Evolutionary conservation across 106 monocot genomes (phyloP).

Genomic region (Allium cepa): DNA sequence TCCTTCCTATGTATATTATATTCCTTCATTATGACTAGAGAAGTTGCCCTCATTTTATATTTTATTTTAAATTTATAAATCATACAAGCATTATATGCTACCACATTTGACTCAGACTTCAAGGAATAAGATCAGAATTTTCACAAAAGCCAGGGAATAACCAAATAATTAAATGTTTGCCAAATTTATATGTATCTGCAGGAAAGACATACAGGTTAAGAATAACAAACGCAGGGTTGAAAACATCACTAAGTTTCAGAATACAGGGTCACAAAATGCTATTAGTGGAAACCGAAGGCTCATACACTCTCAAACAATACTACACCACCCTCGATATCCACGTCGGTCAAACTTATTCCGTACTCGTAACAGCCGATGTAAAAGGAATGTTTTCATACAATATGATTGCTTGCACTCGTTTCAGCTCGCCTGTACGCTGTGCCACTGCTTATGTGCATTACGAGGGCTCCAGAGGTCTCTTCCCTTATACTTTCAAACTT

Average conservation of each 20-base stretch:
- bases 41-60: no score
- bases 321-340: conserved; percentile 27
- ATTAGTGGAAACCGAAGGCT: conserved; percentile 27
- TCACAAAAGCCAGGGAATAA: no score
- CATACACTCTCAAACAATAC: conserved; percentile 15
- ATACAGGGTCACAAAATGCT: conserved; percentile 22
- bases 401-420: conserved; percentile 17
- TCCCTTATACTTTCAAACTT: background rate
- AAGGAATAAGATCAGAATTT: no score
- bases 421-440: background rate
- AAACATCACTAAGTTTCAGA: conserved; percentile 25
- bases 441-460: conserved; percentile 12
- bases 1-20: no score
- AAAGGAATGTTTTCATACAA: conserved; percentile 7
- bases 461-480: background rate
- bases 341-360: conserved; percentile 21
- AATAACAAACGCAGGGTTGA: conserved; percentile 25
- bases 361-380: conserved; percentile 27
- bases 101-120: no score
- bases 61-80: no score
- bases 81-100: no score
- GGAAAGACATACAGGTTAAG: conserved; percentile 24
- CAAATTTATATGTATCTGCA: background rate
- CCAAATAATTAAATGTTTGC: background rate
- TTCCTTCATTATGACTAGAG: no score